Base-by-base conservation (phyloP, 257 asterid species). In the Forsythia suspensa region DNA sequence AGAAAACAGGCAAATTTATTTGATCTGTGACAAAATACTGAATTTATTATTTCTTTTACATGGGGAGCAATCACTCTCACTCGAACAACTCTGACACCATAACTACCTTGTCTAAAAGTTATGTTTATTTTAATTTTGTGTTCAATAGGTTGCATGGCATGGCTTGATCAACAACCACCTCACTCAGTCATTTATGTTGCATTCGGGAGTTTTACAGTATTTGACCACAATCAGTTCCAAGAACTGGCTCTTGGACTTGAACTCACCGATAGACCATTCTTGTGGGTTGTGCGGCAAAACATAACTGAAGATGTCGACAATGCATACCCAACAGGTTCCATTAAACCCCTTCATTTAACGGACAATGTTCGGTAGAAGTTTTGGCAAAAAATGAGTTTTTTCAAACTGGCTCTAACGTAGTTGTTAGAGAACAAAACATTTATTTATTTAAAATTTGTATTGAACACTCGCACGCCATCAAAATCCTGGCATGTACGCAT, bases 171-270 rank as follows among this genome's bases (percentile, higher is more conserved):
- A 29, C 79, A 81, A 42, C 37, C 70, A 2, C 21, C 79, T 0
- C 29, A 18, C 15, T 81, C 83, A 0, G 85, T 84, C 4, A 42
- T 84, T n/a, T 84, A 81, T 71, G 80, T 81, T 66, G 65, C 87
- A 48, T 81, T 81, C 24, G 85, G 87, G 5, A 81, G 87, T 79
- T n/a, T 70, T 2, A 69, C 81, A 5, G 66, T 52, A 15, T 36
- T 78, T 40, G 61, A 72, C 46, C 78, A 75, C 42, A 4, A 44
- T 1, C 85, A 84, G 41, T 75, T 84, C 4, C 40, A 75, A 13
- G 87, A 84, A 75, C 72, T 84, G 44, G 85, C 87, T 12, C 16
- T 84, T 16, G 85, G 83, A 4, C 81, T 84, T 42, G 85, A 84
- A 76, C 66, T 48, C 5, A 39, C 85, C 4, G 52, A 70, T 6